phyloP scores from a whole-genome alignment of 176 grass and related monocot species.

The Avena eriantha region DNA sequence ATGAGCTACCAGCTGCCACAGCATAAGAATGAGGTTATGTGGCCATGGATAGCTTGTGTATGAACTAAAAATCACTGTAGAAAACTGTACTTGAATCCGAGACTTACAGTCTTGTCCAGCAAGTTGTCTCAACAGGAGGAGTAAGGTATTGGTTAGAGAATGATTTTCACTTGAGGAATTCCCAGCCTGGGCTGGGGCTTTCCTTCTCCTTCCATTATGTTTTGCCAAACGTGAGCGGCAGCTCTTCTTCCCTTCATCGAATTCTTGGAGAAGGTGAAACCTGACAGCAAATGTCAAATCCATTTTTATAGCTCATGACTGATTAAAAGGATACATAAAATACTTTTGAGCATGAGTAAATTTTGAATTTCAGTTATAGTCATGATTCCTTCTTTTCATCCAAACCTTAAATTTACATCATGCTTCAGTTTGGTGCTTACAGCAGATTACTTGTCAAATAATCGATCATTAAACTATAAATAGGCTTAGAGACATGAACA shows the following conservation, averaged over 20 bases:
- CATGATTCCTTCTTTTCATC: not conserved
- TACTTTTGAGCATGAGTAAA: slow-evolving; percentile 9
- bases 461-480: not conserved
- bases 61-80: not conserved
- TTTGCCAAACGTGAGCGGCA: slow-evolving; percentile 72
- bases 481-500: slow-evolving; percentile 6
- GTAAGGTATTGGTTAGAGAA: slow-evolving; percentile 48
- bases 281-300: slow-evolving; percentile 39
- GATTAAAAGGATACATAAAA: slow-evolving; percentile 7
- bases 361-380: slow-evolving; percentile 23
- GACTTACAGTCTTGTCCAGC: slow-evolving; percentile 75
- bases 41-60: not conserved
- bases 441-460: not conserved
- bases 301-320: slow-evolving; percentile 9
- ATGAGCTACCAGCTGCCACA: slow-evolving; percentile 56
- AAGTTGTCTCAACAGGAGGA: slow-evolving; percentile 72
- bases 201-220: slow-evolving; percentile 85
- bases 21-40: slow-evolving; percentile 40
- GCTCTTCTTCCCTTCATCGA: slow-evolving; percentile 91
- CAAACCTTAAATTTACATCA: slow-evolving; percentile 32
- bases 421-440: slow-evolving; percentile 30
- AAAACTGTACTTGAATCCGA: slow-evolving; percentile 5
- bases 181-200: slow-evolving; percentile 46
- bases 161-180: slow-evolving; percentile 51
- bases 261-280: slow-evolving; percentile 91